Conservation (phyloP, 2,329 filamentous ascomycete species). For the Nemania abortiva region DNA sequence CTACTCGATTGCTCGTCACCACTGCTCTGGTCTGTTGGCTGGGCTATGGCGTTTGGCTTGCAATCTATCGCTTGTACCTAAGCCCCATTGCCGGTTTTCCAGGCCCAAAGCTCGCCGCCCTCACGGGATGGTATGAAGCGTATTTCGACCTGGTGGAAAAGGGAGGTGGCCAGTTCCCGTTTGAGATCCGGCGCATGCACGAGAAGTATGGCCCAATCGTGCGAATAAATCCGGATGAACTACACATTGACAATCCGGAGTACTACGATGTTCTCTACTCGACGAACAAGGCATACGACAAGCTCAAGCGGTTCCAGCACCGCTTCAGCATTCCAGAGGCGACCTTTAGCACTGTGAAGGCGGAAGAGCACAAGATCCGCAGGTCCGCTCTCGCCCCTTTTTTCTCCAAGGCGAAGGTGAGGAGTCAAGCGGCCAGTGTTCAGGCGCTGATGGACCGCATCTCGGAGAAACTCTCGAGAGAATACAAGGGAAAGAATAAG, state of each 20-base stretch:
- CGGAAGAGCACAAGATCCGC: slow-evolving; percentile 35
- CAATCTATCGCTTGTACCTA: slow-evolving; percentile 23
- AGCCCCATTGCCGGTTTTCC: slow-evolving; percentile 34
- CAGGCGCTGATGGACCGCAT: slow-evolving; percentile 13
- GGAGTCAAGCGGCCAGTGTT: slow-evolving; percentile 7
- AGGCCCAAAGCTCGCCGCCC: slow-evolving; percentile 26
- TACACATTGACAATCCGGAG: slow-evolving; percentile 27
- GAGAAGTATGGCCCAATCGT: slow-evolving; percentile 33
- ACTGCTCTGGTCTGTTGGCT: slow-evolving; percentile 7
- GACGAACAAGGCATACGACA: slow-evolving; percentile 26
- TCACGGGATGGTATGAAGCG: slow-evolving; percentile 35
- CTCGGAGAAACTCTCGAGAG: slow-evolving; percentile 33
- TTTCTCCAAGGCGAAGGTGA: slow-evolving; percentile 49
- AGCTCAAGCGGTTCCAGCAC: slow-evolving; percentile 23
- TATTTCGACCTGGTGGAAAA: slow-evolving; percentile 33
- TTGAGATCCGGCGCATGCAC: slow-evolving; percentile 27
- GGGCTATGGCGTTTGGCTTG: slow-evolving; percentile 19
- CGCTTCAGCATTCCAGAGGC: slow-evolving; percentile 35
- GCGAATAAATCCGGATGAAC: slow-evolving; percentile 33
- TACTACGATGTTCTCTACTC: slow-evolving; percentile 27
- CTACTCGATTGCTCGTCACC: not conserved
- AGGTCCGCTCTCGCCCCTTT: slow-evolving; percentile 40
- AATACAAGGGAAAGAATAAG: slow-evolving; percentile 29
- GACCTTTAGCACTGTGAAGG: slow-evolving; percentile 31
- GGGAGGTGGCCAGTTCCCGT: slow-evolving; percentile 28